phyloP scores from a whole-genome alignment of 495 filamentous ascomycete genomes.

The Haplographium delicatum region DNA sequence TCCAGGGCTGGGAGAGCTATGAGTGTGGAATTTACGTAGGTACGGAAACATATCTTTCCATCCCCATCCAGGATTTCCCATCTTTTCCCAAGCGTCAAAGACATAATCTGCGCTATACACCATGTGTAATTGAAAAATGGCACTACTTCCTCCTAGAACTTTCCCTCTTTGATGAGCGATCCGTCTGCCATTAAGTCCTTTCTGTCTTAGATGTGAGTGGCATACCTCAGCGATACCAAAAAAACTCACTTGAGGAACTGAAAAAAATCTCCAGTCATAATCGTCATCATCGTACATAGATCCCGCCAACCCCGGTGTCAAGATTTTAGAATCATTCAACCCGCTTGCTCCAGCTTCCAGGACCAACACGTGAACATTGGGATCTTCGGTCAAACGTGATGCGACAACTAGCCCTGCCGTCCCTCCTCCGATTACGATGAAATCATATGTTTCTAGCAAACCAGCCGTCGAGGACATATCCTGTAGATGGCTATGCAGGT shows the following conservation, averaged over 20 bases:
- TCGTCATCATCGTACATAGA: not conserved
- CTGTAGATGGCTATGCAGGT: too few relatives aligned
- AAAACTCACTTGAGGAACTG: not conserved
- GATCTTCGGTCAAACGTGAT: conserved; percentile 41
- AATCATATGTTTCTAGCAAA: conserved; percentile 55
- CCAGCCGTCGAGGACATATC: too few relatives aligned
- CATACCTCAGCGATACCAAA: too few relatives aligned
- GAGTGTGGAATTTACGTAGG: conserved; percentile 37
- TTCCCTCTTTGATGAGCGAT: conserved; percentile 6
- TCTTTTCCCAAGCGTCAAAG: conserved; percentile 29
- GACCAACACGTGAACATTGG: conserved; percentile 35
- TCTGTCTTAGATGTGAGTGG: too few relatives aligned
- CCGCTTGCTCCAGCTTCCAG: conserved; percentile 48
- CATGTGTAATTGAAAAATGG: conserved; percentile 5
- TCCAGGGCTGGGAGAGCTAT: conserved; percentile 21
- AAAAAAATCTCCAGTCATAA: not conserved
- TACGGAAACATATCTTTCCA: conserved; percentile 30
- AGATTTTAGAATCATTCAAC: conserved; percentile 37
- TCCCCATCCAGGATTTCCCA: conserved; percentile 38
- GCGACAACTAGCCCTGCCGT: conserved; percentile 83
- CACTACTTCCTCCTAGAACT: conserved; percentile 5
- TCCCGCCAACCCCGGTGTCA: not conserved
- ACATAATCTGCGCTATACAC: not conserved
- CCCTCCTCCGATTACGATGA: conserved; percentile 77
- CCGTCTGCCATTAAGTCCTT: not conserved